Evolutionary conservation across 495 filamentous ascomycete species (phyloP), one percentile per base, ranked within the genome.

Genomic region (Hypoxylon lienhwacheense): DNA sequence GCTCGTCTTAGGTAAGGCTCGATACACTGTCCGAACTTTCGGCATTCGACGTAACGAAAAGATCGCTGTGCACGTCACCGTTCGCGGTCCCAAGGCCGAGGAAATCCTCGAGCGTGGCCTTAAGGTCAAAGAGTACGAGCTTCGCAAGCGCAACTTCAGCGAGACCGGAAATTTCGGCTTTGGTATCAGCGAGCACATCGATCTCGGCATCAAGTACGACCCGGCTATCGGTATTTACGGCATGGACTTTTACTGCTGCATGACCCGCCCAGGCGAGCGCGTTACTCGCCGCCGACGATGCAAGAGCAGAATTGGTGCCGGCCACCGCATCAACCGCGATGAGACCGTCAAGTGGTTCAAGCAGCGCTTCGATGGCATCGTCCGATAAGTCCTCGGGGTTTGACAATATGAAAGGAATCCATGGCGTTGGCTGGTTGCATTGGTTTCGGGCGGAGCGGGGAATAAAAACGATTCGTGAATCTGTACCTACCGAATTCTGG

Each of bases 171-270:
- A 98, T 86, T 99, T 99, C 75, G 93, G 93, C 64, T 99, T 99
- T 85, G 93, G 95, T 80, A 99, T 99, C 81, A 88, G 81, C 81
- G 95, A 99, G 77, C 95, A 99, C 83, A 99, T 99, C 77, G 95
- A 99, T 86, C 82, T 99, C 70, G 95, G 95, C 68, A 97, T 99
- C 87, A 99, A 99, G 86, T 98, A 98, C 81, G 93, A 98, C 85
- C 93, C 93, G 53, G 89, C 83, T 49, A 97, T 97, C 66, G 92
- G 92, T 83, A 97, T 99, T 78, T 99, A 99, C 83, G 95, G 95
- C 77, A 99, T 99, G 95, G 95, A 99, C 82, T 99, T 99, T 84
- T 99, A 96, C 87, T 90, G 86, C 88, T 97, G 92, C 89, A 99
- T 99, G 95, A 78, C 90, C 81, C 90, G 95, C 66, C 95, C 92